phyloP scores from a whole-genome alignment of 2,329 filamentous ascomycete species.

The Microdochium bolleyi region DNA sequence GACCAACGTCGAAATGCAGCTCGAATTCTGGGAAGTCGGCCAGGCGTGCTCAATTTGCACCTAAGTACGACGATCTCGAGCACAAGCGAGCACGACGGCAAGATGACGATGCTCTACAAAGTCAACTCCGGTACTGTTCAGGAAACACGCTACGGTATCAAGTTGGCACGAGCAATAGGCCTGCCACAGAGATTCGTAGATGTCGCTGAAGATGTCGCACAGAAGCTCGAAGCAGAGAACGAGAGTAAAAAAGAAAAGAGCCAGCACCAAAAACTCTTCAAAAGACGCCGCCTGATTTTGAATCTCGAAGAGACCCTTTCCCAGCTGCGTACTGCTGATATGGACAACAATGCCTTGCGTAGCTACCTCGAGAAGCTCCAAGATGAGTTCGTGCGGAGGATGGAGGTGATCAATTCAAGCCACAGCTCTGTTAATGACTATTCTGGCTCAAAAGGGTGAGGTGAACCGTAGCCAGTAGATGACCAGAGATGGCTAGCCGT shows the following conservation, averaged over 20 bases:
- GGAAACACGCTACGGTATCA: slow-evolving; percentile 76
- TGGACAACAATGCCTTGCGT: slow-evolving; percentile 55
- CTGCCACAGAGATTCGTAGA: slow-evolving; percentile 62
- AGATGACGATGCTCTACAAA: slow-evolving; percentile 82
- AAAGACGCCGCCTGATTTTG: slow-evolving; percentile 66
- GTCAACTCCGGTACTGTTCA: slow-evolving; percentile 63
- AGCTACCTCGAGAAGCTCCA: slow-evolving; percentile 61
- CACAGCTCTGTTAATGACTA: too few species aligned
- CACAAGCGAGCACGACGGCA: slow-evolving; percentile 52
- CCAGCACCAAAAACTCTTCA: slow-evolving; percentile 47
- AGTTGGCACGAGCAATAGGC: slow-evolving; percentile 66
- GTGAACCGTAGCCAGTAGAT: too few species aligned
- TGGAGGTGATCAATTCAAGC: slow-evolving; percentile 54
- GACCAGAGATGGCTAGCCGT: too few species aligned
- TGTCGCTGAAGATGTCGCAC: slow-evolving; percentile 59
- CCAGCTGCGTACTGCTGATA: slow-evolving; percentile 57
- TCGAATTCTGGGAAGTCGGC: slow-evolving; percentile 63
- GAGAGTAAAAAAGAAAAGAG: slow-evolving; percentile 52
- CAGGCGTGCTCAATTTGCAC: slow-evolving; percentile 77
- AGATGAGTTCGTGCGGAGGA: slow-evolving; percentile 63
- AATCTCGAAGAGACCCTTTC: slow-evolving; percentile 64
- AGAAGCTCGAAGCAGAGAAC: slow-evolving; percentile 48
- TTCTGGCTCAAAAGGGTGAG: too few species aligned
- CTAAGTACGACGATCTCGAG: slow-evolving; percentile 27
- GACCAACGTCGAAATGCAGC: slow-evolving; percentile 31